Base-by-base conservation (phyloP, 768 basidiomycete genomes). In the Hericium rajendrae region DNA sequence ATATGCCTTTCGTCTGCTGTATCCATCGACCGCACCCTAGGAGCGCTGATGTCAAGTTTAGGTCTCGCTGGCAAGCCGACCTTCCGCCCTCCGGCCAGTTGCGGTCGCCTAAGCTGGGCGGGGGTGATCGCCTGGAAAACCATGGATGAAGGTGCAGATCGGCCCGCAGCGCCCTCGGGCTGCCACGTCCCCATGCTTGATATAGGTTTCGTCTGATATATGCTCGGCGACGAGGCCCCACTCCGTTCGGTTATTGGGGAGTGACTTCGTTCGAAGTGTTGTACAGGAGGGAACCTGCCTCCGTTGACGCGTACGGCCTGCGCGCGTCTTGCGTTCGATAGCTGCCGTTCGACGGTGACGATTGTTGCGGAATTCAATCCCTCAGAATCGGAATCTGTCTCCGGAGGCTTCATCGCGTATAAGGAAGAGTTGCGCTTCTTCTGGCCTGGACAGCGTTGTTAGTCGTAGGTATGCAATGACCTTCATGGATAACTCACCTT, bases 401-500 rank as follows among this genome's bases (percentile, higher is more conserved):
- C 53, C n/a, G 15, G 16, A 9, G 43, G 43, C 43, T 46, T 46
- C 13, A 46, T 6, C 20, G 43, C 43, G 20, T n/a, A 46, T 6
- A 46, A 1, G n/a, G 43, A 46, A 18, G 43, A 46, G 20, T 46
- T 46, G 15, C 43, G 12, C 18, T 20, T 46, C 43, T 46, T 46
- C 4, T 46, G 43, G 16, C 43, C 43, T 46, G 16, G 2, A 46
- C 6, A 32, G 9, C 12, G 16, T n/a, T 15, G 16, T 46, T n/a
- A 43, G 20, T 46, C 20, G 20, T 9, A 46, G 20, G 10, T 18
- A 46, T 10, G 9, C 13, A 46, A 13, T 1, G n/a, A 46, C 9
- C 43, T 46, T 46, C 43, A 13, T n/a, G 12, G 4, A 41, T 8
- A 11, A 61, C 77, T 58, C 57, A 78, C 78, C 67, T 46, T 71